phyloP scores from a whole-genome alignment of 2,329 filamentous ascomycete species.

The Claviceps digitariae region DNA sequence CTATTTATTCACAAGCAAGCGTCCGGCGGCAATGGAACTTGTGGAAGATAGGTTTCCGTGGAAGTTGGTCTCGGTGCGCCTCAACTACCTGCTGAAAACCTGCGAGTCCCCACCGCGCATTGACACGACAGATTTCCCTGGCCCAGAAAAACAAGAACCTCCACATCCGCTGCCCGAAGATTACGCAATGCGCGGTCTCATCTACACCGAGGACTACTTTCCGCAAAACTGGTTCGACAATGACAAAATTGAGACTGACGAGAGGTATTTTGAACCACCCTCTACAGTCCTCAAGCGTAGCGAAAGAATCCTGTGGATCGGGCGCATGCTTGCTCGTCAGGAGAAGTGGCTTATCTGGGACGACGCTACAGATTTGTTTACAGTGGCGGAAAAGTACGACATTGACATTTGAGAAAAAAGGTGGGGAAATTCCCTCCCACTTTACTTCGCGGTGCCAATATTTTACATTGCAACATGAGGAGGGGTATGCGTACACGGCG shows the following conservation, averaged over 20 bases:
- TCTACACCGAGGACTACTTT: slow-evolving; percentile 46
- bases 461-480: too few species aligned
- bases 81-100: slow-evolving; percentile 22
- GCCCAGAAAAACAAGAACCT: slow-evolving; percentile 26
- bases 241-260: slow-evolving; percentile 51
- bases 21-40: slow-evolving; percentile 1
- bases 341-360: slow-evolving; percentile 33
- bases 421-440: too few species aligned
- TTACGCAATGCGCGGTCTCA: slow-evolving; percentile 48
- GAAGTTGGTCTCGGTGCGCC: slow-evolving; percentile 25
- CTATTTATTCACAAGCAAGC: slow-evolving; percentile 29
- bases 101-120: slow-evolving; percentile 22
- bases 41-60: slow-evolving; percentile 34
- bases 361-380: slow-evolving; percentile 21
- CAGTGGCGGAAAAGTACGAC: neutral
- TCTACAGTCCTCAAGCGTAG: slow-evolving; percentile 44
- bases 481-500: too few species aligned
- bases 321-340: slow-evolving; percentile 28
- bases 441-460: too few species aligned
- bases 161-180: slow-evolving; percentile 54
- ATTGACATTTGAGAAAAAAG: neutral
- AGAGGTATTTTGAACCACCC: slow-evolving; percentile 47
- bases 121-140: slow-evolving; percentile 32
- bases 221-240: slow-evolving; percentile 44
- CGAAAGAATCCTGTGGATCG: slow-evolving; percentile 47